A percentile compares a stretch with the other conserved stretches of the same genome.
phyloP scores from a whole-genome alignment of 257 asterid species.

The Gynochthodes officinalis region DNA sequence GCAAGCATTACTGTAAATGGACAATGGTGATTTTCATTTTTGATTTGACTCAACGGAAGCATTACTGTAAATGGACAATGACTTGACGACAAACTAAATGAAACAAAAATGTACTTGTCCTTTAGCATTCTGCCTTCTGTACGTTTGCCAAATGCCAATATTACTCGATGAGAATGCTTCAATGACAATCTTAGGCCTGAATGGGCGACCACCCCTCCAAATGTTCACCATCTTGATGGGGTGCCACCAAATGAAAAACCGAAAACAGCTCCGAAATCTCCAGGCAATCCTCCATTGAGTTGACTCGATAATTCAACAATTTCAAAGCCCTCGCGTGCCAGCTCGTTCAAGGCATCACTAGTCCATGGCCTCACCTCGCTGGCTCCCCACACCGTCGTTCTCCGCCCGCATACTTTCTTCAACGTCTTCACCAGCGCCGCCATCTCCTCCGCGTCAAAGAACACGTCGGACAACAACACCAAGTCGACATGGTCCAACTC shows the following conservation, averaged over 20 bases:
- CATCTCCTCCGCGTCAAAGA: constrained; percentile 22
- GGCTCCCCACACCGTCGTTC: constrained; percentile 24
- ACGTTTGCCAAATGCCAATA: too few species aligned
- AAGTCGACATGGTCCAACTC: constrained; percentile 11
- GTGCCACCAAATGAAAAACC: constrained; percentile 15
- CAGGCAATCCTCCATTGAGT: background rate
- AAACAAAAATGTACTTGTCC: too few species aligned
- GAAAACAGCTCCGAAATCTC: background rate
- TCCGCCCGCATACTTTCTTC: constrained; percentile 13
- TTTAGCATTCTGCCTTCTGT: too few species aligned
- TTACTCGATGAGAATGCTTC: too few species aligned
- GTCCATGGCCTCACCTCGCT: constrained; percentile 23
- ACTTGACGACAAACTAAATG: too few species aligned
- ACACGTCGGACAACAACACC: constrained; percentile 27
- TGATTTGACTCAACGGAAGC: too few species aligned
- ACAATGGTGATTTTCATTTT: too few species aligned
- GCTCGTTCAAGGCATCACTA: constrained; percentile 8
- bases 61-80: too few species aligned
- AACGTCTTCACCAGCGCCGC: constrained; percentile 17
- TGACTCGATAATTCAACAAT: constrained; percentile 18
- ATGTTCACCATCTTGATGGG: background rate
- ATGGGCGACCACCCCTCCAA: constrained; percentile 1
- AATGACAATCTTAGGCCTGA: too few species aligned
- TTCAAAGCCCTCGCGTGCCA: constrained; percentile 18
- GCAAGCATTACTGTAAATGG: too few species aligned